Evolutionary conservation across 2,329 filamentous ascomycete genomes (phyloP), one percentile per base, ranked within the genome.

Genomic region (Pseudocercospora fuligena): DNA sequence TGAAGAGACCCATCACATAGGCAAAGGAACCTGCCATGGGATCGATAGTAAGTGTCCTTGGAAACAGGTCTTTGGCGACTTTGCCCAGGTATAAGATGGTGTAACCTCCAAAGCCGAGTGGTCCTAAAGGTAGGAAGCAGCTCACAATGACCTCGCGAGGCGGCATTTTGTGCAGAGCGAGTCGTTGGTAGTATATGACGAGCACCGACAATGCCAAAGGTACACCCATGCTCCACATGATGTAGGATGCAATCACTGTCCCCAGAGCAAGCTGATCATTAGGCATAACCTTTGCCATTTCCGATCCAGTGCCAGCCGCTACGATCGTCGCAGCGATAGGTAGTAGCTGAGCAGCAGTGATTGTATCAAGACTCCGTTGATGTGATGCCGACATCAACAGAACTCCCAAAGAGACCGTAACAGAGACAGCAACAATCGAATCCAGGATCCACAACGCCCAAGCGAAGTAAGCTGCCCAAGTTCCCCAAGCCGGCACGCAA

Each of bases 171-270:
- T 92, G 86, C 2, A 92, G 76, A 3, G 87, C 88, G 9, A 92
- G 81, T 11, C 90, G 87, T 66, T 90, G 87, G 73, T 90, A 91
- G 77, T 92, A 92, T 43, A 92, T 84, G 11, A 87, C 87, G 27
- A 92, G 79, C 21, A 91, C 84, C 49, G 85, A 83, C 76, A 89
- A 84, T 1, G 89, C 86, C 60, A 92, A 78, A 0, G 85, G 86
- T 1, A 84, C 83, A 4, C 88, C 87, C 65, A 88, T 86, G 0
- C 89, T 89, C 88, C 88, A 92, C 70, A 92, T 85, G 16, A 91
- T 80, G 74, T 92, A 92, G 2, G 84, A 88, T 16, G 82, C 82
- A n/a, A 91, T 79, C 23, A 92, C 73, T 0, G 90, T 92, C 43
- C 84, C 85, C 21, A 90, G 76, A 3, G 87, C 87, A 69, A 88